Conservation (phyloP, 1,284 basidiomycete genomes). For the Pulchroboletus neoregius region DNA sequence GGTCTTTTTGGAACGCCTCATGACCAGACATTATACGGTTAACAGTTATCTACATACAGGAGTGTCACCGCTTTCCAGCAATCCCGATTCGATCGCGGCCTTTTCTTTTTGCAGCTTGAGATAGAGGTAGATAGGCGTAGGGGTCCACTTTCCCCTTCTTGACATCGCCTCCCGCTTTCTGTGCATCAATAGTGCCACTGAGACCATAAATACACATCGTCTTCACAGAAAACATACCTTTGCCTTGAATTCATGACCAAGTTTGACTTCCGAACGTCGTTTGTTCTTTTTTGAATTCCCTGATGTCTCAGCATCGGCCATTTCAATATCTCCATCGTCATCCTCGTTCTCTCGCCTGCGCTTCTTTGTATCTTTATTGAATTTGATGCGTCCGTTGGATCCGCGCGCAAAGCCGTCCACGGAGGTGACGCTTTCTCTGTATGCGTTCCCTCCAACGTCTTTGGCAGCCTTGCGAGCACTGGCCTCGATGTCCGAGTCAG, state of each 20-base stretch:
- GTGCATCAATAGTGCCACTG: constrained; percentile 6
- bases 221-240: constrained; percentile 45
- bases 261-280: constrained; percentile 52
- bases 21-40: constrained; percentile 68
- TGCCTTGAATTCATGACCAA: constrained; percentile 90
- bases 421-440: constrained; percentile 76
- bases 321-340: constrained; percentile 61
- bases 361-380: constrained; percentile 97
- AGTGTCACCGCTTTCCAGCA: constrained; percentile 41
- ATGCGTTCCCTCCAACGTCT: constrained; percentile 76
- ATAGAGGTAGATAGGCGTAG: constrained; percentile 86
- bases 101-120: constrained; percentile 74
- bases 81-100: constrained; percentile 48
- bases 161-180: constrained; percentile 92
- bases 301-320: constrained; percentile 50
- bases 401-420: constrained; percentile 88
- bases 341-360: constrained; percentile 63
- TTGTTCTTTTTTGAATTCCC: constrained; percentile 51
- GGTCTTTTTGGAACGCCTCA: constrained; percentile 72
- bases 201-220: background rate
- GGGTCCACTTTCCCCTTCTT: constrained; percentile 86
- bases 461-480: constrained; percentile 38
- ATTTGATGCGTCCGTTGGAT: constrained; percentile 82
- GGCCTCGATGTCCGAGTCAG: constrained; percentile 41
- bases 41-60: constrained; percentile 17